These are phyloP conservation scores for Immersiella caudata DNA, from an alignment of 495 filamentous ascomycete species.

Conservation along the genomic window DNA sequence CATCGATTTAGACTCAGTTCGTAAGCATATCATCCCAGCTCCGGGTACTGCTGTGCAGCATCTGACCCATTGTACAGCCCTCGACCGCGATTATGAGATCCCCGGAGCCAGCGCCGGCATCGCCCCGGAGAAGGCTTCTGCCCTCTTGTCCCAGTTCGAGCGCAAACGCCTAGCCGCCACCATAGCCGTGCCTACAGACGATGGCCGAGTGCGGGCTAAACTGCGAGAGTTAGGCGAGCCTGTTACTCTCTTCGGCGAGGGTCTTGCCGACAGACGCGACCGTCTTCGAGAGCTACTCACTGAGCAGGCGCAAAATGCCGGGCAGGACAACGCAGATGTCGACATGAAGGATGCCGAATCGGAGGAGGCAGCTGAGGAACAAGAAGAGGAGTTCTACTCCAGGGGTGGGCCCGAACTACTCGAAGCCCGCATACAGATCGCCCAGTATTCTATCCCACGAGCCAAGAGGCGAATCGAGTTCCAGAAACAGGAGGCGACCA, in stretches of 20 bases:
- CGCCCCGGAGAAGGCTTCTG: constrained; percentile 84
- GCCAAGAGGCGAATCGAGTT: constrained; percentile 75
- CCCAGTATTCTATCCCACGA: constrained; percentile 79
- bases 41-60: background rate
- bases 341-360: constrained; percentile 68
- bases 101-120: constrained; percentile 72
- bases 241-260: constrained; percentile 94
- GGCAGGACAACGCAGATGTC: constrained; percentile 57
- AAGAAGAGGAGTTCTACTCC: constrained; percentile 97
- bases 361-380: constrained; percentile 66
- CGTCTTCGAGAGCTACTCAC: constrained; percentile 81
- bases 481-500: constrained; percentile 77
- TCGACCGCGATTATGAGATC: constrained; percentile 85
- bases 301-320: constrained; percentile 65
- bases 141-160: constrained; percentile 85
- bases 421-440: constrained; percentile 77
- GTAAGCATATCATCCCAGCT: constrained; percentile 52
- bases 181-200: constrained; percentile 94
- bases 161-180: constrained; percentile 85
- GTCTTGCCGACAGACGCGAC: constrained; percentile 81
- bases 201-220: constrained; percentile 77
- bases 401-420: constrained; percentile 74
- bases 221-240: constrained; percentile 87
- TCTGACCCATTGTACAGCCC: constrained; percentile 52
- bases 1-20: constrained; percentile 78